Evolutionary conservation across 2,329 filamentous ascomycete species (phyloP).

Genomic region (Thielaviopsis musarum): DNA sequence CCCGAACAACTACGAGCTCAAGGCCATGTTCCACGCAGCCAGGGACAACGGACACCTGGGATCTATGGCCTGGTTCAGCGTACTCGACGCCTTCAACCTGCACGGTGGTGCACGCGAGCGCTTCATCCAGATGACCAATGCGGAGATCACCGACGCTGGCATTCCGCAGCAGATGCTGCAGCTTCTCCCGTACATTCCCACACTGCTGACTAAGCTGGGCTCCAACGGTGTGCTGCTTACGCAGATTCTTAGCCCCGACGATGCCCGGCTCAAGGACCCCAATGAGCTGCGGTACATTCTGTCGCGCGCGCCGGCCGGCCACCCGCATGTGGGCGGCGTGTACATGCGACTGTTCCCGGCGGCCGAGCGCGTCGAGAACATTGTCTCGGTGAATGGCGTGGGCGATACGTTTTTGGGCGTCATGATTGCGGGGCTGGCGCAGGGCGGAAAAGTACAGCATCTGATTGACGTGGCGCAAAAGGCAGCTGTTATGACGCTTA

Average conservation of each 20-base stretch:
- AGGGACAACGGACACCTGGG: constrained; percentile 51
- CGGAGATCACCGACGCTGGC: constrained; percentile 56
- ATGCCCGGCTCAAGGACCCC: constrained; percentile 46
- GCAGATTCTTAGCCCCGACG: constrained; percentile 48
- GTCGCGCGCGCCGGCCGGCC: constrained; percentile 37
- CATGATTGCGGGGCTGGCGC: constrained; percentile 60
- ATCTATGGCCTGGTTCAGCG: constrained; percentile 54
- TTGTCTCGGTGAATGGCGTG: constrained; percentile 84
- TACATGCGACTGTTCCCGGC: constrained; percentile 64
- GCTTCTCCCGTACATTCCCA: constrained; percentile 75
- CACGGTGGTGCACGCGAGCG: constrained; percentile 52
- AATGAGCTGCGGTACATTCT: constrained; percentile 55
- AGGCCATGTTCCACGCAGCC: constrained; percentile 60
- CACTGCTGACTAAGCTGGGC: constrained; percentile 72
- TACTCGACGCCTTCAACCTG: constrained; percentile 68
- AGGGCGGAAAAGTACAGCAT: constrained; percentile 36
- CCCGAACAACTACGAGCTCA: constrained; percentile 70
- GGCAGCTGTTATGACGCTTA: constrained; percentile 64
- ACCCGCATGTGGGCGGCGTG: constrained; percentile 49
- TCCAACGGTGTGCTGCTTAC: constrained; percentile 58
- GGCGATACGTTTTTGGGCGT: constrained; percentile 88
- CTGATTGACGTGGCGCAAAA: constrained; percentile 66
- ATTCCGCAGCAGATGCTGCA: constrained; percentile 72
- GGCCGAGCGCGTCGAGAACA: constrained; percentile 37
- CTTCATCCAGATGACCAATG: constrained; percentile 51